Base-by-base conservation (phyloP, 2,329 filamentous ascomycete species). In the Meredithiella fracta region DNA sequence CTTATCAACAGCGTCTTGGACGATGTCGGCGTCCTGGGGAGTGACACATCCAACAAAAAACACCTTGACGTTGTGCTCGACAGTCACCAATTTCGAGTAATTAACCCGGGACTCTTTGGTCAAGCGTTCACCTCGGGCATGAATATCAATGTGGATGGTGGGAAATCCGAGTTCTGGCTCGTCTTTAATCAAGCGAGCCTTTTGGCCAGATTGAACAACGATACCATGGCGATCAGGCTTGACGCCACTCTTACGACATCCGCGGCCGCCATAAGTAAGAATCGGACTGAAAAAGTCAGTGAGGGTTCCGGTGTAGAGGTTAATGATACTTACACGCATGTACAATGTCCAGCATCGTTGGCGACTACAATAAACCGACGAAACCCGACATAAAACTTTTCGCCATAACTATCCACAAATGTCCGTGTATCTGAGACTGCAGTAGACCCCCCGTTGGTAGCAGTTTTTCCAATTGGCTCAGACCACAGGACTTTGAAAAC, bases 51-150 rank as follows among this genome's bases (percentile, higher is more conserved):
- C 77, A 53, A 80, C 73, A 61, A 80, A 78, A 60, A 73, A 69
- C n/a, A 80, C 74, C 49, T 69, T 72, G 61, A 73, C 67, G 61
- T 80, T 80, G 65, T 80, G 77, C 63, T 79, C 75, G 25, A 80
- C 68, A 2, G 75, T 77, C 26, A 72, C 68, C 4, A 76, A 66
- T 60, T 79, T 79, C 3, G 74, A 73, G 63, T 79, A 80, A 64
- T 80, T 79, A 60, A 79, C 70, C 3, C 77, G 72, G 11, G 77
- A 80, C 59, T 75, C 71, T 29, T 61, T 67, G 9, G 68, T 67
- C 5, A 80, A 67, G 55, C 65, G 70, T 58, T 79, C 74, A 31
- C 67, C 68, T 14, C 67, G 64, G 3, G 68, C 65, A 20, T 64
- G 66, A 20, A 78, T 69, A 0, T 68, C 63, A 44, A 77, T 67